A percentile compares a stretch with the other conserved stretches of the same genome.
Evolutionary conservation across 2,329 filamentous ascomycete species (phyloP).

Genomic region (Claviceps lovelessii): DNA sequence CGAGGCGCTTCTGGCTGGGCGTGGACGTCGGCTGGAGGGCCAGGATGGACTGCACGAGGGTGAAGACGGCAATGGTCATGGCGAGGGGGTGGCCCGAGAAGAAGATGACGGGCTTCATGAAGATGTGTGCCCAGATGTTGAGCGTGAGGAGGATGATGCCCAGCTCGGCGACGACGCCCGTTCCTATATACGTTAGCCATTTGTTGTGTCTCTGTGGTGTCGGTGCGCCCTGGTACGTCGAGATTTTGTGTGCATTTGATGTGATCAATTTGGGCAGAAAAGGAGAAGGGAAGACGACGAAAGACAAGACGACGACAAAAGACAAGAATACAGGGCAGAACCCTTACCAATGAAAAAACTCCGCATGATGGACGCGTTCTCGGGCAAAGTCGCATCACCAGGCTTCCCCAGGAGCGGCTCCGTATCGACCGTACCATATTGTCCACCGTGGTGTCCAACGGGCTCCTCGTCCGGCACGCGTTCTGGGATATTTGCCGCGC

Average conservation of each 20-base stretch:
- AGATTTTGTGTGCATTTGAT: constrained; percentile 38
- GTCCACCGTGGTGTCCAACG: neutral
- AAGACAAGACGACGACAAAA: neutral
- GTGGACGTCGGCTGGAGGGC: constrained; percentile 73
- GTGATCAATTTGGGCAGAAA: too few species aligned
- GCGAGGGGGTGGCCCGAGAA: constrained; percentile 81
- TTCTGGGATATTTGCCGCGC: constrained; percentile 52
- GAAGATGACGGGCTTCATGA: constrained; percentile 56
- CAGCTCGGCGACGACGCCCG: constrained; percentile 64
- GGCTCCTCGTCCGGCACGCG: constrained; percentile 16
- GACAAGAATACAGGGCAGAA: neutral
- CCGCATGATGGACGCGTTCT: constrained; percentile 46
- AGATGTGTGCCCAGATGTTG: constrained; percentile 65
- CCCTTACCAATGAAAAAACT: constrained; percentile 61
- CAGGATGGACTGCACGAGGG: constrained; percentile 66
- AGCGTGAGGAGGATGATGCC: constrained; percentile 62
- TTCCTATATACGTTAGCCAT: constrained; percentile 39
- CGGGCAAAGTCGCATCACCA: constrained; percentile 59
- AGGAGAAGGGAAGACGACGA: neutral
- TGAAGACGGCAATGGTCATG: constrained; percentile 51
- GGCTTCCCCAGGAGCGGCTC: constrained; percentile 37
- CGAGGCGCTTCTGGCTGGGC: constrained; percentile 52
- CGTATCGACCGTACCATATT: constrained; percentile 14
- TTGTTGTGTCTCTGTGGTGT: neutral
- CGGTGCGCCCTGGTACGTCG: too few species aligned